phyloP scores from a whole-genome alignment of 805 yeast genomes.

The Wickerhamomyces ciferrii region DNA sequence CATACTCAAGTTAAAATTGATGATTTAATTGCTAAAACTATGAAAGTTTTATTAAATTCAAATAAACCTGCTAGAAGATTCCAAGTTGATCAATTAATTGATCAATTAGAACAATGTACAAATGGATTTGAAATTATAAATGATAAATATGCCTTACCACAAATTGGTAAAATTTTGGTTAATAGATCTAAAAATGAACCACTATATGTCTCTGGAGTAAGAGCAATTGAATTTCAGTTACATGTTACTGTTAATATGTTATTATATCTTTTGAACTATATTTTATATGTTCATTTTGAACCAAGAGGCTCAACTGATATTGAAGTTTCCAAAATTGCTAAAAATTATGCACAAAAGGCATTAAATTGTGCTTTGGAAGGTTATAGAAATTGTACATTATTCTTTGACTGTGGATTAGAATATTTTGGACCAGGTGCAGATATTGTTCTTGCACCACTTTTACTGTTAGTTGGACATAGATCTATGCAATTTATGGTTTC shows the following conservation, averaged over 20 bases:
- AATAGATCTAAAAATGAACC: conserved; percentile 18
- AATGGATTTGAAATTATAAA: conserved; percentile 21
- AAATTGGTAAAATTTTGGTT: conserved; percentile 21
- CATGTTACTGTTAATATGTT: conserved; percentile 41
- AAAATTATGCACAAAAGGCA: conserved; percentile 35
- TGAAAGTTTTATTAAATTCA: conserved; percentile 30
- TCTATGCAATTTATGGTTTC: conserved; percentile 56
- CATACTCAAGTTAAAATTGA: conserved; percentile 43
- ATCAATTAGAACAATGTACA: conserved; percentile 26
- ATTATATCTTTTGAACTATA: conserved; percentile 45
- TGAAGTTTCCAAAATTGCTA: conserved; percentile 27
- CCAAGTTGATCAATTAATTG: conserved; percentile 32
- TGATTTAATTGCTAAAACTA: conserved; percentile 33
- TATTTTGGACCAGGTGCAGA: conserved; percentile 36
- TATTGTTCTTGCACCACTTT: conserved; percentile 41
- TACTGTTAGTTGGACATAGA: conserved; percentile 49
- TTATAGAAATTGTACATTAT: conserved; percentile 33
- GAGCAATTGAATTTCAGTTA: conserved; percentile 32
- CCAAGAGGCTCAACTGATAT: conserved; percentile 33
- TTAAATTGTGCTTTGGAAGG: conserved; percentile 38
- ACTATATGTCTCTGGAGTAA: conserved; percentile 25
- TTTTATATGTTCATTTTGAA: conserved; percentile 39
- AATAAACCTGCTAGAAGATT: conserved; percentile 36
- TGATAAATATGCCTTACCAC: conserved; percentile 32
- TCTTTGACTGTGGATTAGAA: conserved; percentile 31